These are phyloP conservation scores for Quercus aquifolioides DNA, from an alignment of 306 rosid genomes.

Conservation along the genomic window DNA sequence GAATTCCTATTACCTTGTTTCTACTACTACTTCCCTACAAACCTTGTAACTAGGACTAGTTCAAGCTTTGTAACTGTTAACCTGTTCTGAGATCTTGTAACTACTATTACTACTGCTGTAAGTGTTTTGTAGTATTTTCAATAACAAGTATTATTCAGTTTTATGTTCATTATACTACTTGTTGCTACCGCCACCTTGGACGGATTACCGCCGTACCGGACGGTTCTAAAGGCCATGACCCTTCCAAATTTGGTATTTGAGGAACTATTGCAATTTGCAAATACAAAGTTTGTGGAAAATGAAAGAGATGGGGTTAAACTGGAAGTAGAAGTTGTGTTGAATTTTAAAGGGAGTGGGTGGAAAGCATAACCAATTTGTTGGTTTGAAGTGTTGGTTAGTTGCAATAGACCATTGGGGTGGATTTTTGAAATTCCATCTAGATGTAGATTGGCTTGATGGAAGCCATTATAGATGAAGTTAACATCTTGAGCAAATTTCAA, in stretches of 20 bases:
- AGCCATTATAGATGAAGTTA: not conserved
- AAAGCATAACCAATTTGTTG: not conserved
- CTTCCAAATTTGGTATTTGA: not conserved
- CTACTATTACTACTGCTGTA: no score
- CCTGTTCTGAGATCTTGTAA: no score
- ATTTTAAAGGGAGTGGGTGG: not conserved
- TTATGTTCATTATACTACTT: no score
- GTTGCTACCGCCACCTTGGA: no score
- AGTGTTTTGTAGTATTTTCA: no score
- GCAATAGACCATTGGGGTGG: not conserved
- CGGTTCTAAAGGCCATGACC: conserved; percentile 11
- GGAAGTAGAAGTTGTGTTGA: not conserved
- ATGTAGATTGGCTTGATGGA: no score
- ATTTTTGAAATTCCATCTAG: not conserved
- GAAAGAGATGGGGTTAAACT: not conserved
- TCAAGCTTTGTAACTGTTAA: no score
- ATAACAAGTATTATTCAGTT: no score
- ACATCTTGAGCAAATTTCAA: not conserved
- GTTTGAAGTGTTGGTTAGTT: not conserved
- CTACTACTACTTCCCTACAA: no score
- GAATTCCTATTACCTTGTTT: no score
- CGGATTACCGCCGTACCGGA: no score
- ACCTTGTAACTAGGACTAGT: no score
- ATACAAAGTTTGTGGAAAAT: not conserved
- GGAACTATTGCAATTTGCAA: not conserved